Evolutionary conservation across 805 yeast species (phyloP).

Genomic region (Zygosaccharomyces rouxii): DNA sequence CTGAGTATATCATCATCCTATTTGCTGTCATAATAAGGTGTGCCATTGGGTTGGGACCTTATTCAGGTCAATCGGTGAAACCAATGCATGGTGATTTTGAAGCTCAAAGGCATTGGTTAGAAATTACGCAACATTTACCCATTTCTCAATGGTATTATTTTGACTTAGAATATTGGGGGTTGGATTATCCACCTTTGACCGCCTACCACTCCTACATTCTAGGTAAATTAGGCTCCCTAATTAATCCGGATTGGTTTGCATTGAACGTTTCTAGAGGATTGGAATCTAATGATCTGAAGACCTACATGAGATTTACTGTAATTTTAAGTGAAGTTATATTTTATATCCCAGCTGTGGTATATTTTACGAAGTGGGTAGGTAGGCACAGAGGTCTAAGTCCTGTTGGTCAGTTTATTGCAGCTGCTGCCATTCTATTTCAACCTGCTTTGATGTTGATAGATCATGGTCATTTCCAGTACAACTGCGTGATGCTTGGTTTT

Average conservation of each 20-base stretch:
- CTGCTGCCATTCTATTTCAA: conserved; percentile 76
- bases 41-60: conserved; percentile 86
- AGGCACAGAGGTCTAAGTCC: conserved; percentile 53
- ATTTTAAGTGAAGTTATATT: conserved; percentile 67
- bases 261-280: conserved; percentile 69
- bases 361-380: conserved; percentile 68
- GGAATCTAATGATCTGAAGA: conserved; percentile 58
- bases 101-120: conserved; percentile 98
- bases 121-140: conserved; percentile 74
- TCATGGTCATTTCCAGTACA: conserved; percentile 97
- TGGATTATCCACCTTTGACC: conserved; percentile 95
- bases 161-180: conserved; percentile 91
- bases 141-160: conserved; percentile 79
- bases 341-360: conserved; percentile 76
- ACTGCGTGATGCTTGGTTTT: conserved; percentile 89
- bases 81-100: conserved; percentile 96
- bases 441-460: conserved; percentile 82
- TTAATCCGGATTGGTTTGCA: conserved; percentile 72
- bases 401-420: conserved; percentile 70
- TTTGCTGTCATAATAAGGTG: conserved; percentile 72
- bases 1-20: conserved; percentile 67
- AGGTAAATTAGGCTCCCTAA: conserved; percentile 65
- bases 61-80: conserved; percentile 63
- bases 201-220: conserved; percentile 85
- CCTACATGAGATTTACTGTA: conserved; percentile 81